Percentiles rank a stretch among this genome's conserved stretches.
These are phyloP conservation scores for Tulasnella sp. DNA, from an alignment of 768 basidiomycete species.

Conservation along the genomic window DNA sequence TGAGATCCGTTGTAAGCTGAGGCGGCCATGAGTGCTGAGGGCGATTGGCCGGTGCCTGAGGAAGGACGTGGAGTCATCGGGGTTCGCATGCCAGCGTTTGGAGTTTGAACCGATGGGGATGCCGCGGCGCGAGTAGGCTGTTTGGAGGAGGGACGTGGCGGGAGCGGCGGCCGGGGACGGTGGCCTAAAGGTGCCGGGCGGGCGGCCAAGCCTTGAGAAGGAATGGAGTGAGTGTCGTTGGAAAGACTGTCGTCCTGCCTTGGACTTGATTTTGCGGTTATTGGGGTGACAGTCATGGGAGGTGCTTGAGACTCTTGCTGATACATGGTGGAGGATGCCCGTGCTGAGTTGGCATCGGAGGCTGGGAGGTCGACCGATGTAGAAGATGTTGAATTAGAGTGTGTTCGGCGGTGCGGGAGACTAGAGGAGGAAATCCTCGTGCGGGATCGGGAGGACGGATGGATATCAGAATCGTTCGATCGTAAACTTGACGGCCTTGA, in stretches of 20 bases:
- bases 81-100: constrained; percentile 22
- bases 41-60: constrained; percentile 20
- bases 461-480: constrained; percentile 23
- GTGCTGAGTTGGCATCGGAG: no score
- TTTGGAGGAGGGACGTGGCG: background rate
- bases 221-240: background rate
- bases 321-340: no score
- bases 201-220: background rate
- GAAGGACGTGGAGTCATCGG: constrained; percentile 12
- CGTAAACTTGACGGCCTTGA: constrained; percentile 23
- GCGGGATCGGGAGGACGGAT: constrained; percentile 1
- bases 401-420: background rate
- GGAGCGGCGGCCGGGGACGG: background rate
- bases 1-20: constrained; percentile 13
- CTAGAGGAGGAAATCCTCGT: background rate
- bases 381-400: background rate
- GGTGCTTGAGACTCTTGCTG: constrained; percentile 36
- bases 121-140: constrained; percentile 10
- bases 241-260: background rate
- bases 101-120: constrained; percentile 14
- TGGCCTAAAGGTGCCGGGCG: constrained; percentile 8
- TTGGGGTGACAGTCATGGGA: constrained; percentile 16
- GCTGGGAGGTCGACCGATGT: no score
- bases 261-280: background rate
- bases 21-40: background rate